Conservation (phyloP, 768 basidiomycete genomes). For the Inosperma sp. region DNA sequence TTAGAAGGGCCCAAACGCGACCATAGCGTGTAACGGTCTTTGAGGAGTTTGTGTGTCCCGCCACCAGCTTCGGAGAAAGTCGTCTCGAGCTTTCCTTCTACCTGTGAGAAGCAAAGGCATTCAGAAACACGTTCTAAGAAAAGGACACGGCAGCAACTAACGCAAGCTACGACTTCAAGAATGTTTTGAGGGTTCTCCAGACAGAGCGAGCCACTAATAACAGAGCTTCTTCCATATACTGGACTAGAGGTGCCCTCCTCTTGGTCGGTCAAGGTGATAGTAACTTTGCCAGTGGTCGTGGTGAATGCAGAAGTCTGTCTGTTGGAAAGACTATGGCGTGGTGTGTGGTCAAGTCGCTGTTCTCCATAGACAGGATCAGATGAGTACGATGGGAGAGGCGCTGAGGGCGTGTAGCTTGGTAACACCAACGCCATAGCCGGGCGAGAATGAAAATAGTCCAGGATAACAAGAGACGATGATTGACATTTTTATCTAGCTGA, state of each 20-base stretch:
- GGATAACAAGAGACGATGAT: background rate
- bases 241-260: slow-evolving; percentile 37
- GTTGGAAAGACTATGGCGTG: slow-evolving; percentile 22
- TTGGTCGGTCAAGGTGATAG: slow-evolving; percentile 45
- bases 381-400: slow-evolving; percentile 56
- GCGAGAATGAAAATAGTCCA: background rate
- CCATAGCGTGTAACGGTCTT: slow-evolving; percentile 36
- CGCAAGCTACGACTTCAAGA: slow-evolving; percentile 43
- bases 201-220: slow-evolving; percentile 40
- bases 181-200: slow-evolving; percentile 38
- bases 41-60: slow-evolving; percentile 30
- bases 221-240: slow-evolving; percentile 39
- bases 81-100: slow-evolving; percentile 40
- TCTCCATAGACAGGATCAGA: slow-evolving; percentile 49
- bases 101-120: slow-evolving; percentile 24
- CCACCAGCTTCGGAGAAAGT: slow-evolving; percentile 37
- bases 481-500: too few relatives aligned
- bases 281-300: slow-evolving; percentile 35
- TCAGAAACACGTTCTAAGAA: background rate
- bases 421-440: slow-evolving; percentile 23
- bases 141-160: slow-evolving; percentile 20
- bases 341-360: slow-evolving; percentile 48
- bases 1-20: slow-evolving; percentile 15
- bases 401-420: slow-evolving; percentile 52
- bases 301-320: slow-evolving; percentile 39